These are phyloP conservation scores for Kwoniella sp. DNA, from an alignment of 768 basidiomycete genomes.

Conservation along the genomic window DNA sequence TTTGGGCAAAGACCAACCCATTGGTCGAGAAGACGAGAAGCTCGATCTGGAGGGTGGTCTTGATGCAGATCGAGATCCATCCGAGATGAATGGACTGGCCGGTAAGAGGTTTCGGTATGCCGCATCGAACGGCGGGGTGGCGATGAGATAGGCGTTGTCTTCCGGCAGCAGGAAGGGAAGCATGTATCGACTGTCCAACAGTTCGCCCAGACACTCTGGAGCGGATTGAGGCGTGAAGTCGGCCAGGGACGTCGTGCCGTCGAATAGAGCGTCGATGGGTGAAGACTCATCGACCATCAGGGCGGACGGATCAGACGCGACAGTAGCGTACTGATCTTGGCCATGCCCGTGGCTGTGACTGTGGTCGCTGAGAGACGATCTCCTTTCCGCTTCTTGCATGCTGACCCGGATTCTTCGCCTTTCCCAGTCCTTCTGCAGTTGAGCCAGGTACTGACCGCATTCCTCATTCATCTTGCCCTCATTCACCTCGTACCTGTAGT, in stretches of 20 bases:
- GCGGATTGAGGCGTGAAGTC: slow-evolving; percentile 77
- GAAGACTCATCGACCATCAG: slow-evolving; percentile 41
- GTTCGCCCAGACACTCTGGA: slow-evolving; percentile 81
- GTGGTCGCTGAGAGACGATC: slow-evolving; percentile 59
- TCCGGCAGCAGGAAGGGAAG: slow-evolving; percentile 82
- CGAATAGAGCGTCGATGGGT: slow-evolving; percentile 77
- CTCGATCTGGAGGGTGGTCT: slow-evolving; percentile 43
- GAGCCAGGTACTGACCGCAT: slow-evolving; percentile 88
- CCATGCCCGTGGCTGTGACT: slow-evolving; percentile 57
- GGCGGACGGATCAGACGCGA: slow-evolving; percentile 24
- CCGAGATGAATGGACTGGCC: slow-evolving; percentile 35
- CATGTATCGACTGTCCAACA: slow-evolving; percentile 91
- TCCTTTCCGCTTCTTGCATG: slow-evolving; percentile 62
- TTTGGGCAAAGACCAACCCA: slow-evolving; percentile 44
- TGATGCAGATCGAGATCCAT: slow-evolving; percentile 25
- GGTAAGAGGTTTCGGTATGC: slow-evolving; percentile 37
- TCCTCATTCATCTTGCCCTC: slow-evolving; percentile 93
- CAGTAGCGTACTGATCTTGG: slow-evolving; percentile 44
- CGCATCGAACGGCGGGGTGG: slow-evolving; percentile 54
- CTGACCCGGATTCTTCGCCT: slow-evolving; percentile 81
- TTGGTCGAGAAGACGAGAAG: slow-evolving; percentile 44
- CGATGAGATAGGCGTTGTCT: slow-evolving; percentile 70
- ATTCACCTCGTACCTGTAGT: slow-evolving; percentile 83
- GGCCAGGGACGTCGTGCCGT: slow-evolving; percentile 66
- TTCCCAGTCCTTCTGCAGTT: slow-evolving; percentile 98